These are phyloP conservation scores for Chlamydomonas eustigma DNA, from an alignment of 139 green algal genomes.

Conservation along the genomic window DNA sequence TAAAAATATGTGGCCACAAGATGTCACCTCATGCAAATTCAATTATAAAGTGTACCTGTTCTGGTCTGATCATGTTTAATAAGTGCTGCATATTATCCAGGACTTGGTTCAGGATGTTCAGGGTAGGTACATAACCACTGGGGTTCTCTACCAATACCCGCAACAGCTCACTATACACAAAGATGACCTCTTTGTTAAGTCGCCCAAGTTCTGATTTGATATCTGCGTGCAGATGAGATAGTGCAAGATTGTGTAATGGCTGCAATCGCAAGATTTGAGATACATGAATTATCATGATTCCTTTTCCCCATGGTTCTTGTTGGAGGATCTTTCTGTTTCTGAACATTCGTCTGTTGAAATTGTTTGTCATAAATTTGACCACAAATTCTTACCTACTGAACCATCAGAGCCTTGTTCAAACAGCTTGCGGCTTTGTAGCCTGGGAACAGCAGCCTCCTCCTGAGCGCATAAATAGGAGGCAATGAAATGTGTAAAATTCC, in stretches of 20 bases:
- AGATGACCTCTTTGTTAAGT: constrained; percentile 35
- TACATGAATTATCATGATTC: neutral
- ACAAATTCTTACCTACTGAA: neutral
- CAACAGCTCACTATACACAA: constrained; percentile 46
- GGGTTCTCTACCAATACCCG: constrained; percentile 29
- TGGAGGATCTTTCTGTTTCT: too few relatives aligned
- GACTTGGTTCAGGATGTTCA: constrained; percentile 28
- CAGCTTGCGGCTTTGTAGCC: neutral
- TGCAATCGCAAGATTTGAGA: neutral
- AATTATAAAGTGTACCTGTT: constrained; percentile 32
- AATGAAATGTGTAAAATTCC: neutral
- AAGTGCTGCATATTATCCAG: constrained; percentile 46
- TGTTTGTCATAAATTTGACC: too few relatives aligned
- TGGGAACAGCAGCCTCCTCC: neutral
- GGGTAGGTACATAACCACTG: constrained; percentile 13
- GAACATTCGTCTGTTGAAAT: too few relatives aligned
- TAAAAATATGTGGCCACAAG: too few relatives aligned
- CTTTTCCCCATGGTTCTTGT: too few relatives aligned
- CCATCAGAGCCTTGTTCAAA: neutral
- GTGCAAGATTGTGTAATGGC: too few relatives aligned
- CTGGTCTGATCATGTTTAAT: constrained; percentile 29
- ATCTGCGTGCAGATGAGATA: constrained; percentile 37
- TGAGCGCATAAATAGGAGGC: neutral
- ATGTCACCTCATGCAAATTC: neutral
- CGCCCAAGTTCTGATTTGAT: constrained; percentile 38